Base-by-base conservation (phyloP, 148 eudicot genomes). In the Vaccinium darrowii region DNA sequence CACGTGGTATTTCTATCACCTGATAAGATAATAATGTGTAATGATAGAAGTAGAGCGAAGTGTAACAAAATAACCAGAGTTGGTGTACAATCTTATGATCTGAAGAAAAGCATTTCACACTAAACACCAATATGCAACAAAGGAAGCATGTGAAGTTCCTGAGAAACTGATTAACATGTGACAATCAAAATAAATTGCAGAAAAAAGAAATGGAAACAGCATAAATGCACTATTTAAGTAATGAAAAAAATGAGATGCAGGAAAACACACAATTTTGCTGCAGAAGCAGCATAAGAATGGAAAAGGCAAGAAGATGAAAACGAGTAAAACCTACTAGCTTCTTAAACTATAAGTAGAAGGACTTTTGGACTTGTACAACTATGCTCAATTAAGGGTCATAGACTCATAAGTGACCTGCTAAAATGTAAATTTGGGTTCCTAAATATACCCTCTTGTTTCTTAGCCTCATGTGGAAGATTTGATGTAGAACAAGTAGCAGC, bases 1-100 rank as follows among this genome's bases (percentile, higher is more conserved):
- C 99, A 71, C 99, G 98, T 51, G 99, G 98, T 82, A 97, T 95
- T 88, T 97, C 98, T 43, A 43, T 43, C 89, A 92, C 92, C 98
- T 95, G 75, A 82, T 80, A 81, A 83, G 79, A 80, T 83, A 30
- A 69, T 12, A 69, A 30, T 27, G 39, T 13, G 39, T 30, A 69
- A 16, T 13, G 18, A 30, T 14, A 69, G 33, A 67, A 23, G 36
- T 25, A 67, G 33, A 76, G n/a, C 15, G 25, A 21, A 49, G 9
- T 27, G 56, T 21, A 77, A 50, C 6, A 19, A 9, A 77, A 77
- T 50, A 51, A 76, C 51, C 62, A 13, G 21, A 13, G 23, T 54
- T 11, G 5, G 23, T 30, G 47, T 2, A 79, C 8, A 79, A 53
- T 27, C 36, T 53, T 27, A 18, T 7, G 62, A 54, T 5, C 65